Conservation (phyloP, 495 filamentous ascomycete species). For the Rusavskia elegans region DNA sequence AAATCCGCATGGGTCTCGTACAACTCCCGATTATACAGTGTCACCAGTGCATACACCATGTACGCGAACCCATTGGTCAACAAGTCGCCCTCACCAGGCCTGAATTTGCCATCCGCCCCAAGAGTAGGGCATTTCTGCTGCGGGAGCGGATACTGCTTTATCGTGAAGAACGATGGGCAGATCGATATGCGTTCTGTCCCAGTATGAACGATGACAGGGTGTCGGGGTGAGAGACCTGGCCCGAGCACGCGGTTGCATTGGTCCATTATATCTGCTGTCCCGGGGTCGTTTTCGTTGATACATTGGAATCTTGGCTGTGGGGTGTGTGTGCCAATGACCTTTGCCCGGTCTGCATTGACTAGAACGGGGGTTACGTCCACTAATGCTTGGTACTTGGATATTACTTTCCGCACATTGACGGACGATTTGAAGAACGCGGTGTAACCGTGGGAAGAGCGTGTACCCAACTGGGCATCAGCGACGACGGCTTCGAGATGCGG, state of each 20-base stretch:
- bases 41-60: neutral
- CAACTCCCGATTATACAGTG: neutral
- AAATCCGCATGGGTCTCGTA: neutral
- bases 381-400: neutral
- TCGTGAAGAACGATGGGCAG: neutral
- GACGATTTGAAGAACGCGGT: neutral
- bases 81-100: neutral
- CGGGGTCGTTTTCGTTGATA: neutral
- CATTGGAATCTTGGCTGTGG: neutral
- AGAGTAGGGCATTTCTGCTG: neutral
- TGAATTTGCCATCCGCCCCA: neutral
- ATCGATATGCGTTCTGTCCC: neutral
- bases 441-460: neutral
- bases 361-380: neutral
- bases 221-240: neutral
- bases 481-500: neutral
- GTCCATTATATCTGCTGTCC: neutral
- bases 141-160: conserved; percentile 6
- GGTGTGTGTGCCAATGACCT: neutral
- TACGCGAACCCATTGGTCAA: neutral
- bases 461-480: neutral
- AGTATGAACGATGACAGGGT: neutral
- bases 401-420: neutral
- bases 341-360: neutral
- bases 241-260: neutral